Evolutionary conservation across 2,329 filamentous ascomycete species (phyloP).

Genomic region (Polychaeton citri): DNA sequence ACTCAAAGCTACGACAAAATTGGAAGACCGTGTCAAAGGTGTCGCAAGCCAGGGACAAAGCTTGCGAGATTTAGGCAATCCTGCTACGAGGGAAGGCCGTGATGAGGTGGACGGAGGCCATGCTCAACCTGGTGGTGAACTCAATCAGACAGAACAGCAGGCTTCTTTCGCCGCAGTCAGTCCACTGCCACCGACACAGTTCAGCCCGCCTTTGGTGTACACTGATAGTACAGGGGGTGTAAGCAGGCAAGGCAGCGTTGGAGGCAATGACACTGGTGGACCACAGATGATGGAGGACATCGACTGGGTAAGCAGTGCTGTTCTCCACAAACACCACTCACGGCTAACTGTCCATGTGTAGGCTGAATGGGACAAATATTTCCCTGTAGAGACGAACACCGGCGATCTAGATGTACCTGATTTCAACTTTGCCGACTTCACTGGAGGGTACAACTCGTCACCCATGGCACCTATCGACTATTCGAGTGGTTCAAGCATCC

Average conservation of each 20-base stretch:
- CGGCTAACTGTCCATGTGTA: slow-evolving; percentile 9
- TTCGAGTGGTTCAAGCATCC: background rate
- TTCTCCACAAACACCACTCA: background rate
- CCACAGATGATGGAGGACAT: slow-evolving; percentile 39
- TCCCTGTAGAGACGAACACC: slow-evolving; percentile 23
- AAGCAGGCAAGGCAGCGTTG: background rate
- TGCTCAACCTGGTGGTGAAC: background rate
- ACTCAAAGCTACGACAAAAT: slow-evolving; percentile 20
- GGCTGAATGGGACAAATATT: slow-evolving; percentile 35
- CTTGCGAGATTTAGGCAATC: slow-evolving; percentile 1
- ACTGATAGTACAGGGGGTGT: slow-evolving; percentile 1
- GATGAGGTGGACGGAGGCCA: background rate
- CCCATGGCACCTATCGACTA: background rate
- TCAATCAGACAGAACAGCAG: slow-evolving; percentile 1
- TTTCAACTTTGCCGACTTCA: slow-evolving; percentile 21
- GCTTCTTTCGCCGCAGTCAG: too few species aligned
- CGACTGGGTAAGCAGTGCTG: slow-evolving; percentile 57
- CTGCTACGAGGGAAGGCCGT: background rate
- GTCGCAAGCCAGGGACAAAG: slow-evolving; percentile 2
- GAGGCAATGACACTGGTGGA: slow-evolving; percentile 1
- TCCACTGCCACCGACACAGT: too few species aligned
- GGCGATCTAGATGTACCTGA: slow-evolving; percentile 21
- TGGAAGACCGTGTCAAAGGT: slow-evolving; percentile 15
- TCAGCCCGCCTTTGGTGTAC: too few species aligned
- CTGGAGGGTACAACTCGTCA: background rate